Evolutionary conservation across 345 rosid species (phyloP).

Genomic region (Syzygium oleosum): DNA sequence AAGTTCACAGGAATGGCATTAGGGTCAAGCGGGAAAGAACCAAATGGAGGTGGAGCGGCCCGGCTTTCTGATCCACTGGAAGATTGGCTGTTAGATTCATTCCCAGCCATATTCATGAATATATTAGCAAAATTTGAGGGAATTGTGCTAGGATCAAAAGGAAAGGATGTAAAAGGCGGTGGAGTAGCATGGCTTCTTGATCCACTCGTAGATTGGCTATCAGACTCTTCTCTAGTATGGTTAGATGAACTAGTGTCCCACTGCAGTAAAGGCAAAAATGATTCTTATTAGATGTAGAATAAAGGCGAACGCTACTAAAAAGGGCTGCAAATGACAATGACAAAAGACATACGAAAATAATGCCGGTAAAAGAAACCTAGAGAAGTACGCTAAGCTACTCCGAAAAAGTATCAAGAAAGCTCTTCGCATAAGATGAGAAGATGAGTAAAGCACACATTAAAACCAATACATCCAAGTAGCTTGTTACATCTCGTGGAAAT

Average conservation of each 20-base stretch:
- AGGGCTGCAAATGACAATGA: not conserved
- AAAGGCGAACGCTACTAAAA: not conserved
- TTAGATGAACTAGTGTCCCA: slow-evolving; percentile 19
- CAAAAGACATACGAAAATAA: not conserved
- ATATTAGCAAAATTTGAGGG: slow-evolving; percentile 3
- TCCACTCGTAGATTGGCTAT: slow-evolving; percentile 15
- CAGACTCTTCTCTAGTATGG: slow-evolving; percentile 16
- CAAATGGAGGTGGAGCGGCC: not conserved
- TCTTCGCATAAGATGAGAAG: not conserved
- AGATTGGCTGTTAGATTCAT: slow-evolving; percentile 9
- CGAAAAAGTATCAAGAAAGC: not conserved
- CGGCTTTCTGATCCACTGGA: slow-evolving; percentile 2
- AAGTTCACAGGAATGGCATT: not conserved
- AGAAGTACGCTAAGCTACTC: not conserved
- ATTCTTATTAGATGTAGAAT: slow-evolving; percentile 5
- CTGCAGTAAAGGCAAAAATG: not conserved
- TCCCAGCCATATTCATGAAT: slow-evolving; percentile 6
- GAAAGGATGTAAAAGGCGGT: not conserved
- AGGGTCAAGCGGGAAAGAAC: slow-evolving; percentile 3
- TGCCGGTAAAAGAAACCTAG: not conserved
- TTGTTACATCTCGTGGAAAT: not conserved
- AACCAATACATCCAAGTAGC: not conserved
- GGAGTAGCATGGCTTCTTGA: slow-evolving; percentile 1
- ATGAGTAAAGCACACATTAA: not conserved
- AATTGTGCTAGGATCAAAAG: not conserved